These are phyloP conservation scores for Hymenoscyphus occultus DNA, from an alignment of 2,329 filamentous ascomycete species.

Conservation along the genomic window DNA sequence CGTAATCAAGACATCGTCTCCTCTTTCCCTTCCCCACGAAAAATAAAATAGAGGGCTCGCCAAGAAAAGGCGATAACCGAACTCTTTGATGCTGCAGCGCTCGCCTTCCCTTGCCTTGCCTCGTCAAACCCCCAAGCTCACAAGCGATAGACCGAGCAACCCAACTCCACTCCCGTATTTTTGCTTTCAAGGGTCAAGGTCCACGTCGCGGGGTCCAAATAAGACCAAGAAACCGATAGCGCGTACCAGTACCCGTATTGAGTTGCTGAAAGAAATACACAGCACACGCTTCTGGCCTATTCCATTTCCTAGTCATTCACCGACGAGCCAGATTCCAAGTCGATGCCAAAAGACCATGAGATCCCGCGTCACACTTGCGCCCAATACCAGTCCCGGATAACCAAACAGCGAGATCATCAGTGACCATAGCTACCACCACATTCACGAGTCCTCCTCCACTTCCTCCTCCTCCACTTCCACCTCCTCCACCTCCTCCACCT, in stretches of 20 bases:
- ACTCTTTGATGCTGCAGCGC: slow-evolving; percentile 3
- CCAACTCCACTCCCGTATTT: not conserved
- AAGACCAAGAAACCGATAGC: not conserved
- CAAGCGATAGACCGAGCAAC: not conserved
- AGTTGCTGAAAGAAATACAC: not conserved
- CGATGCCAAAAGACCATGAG: slow-evolving; percentile 8
- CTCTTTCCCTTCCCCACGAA: not conserved
- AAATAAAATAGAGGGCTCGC: not conserved
- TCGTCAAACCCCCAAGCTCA: not conserved
- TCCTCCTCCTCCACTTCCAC: not conserved
- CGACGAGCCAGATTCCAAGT: not conserved
- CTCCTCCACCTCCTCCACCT: not conserved
- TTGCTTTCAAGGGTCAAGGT: not conserved
- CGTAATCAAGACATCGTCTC: not conserved
- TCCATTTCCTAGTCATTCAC: not conserved
- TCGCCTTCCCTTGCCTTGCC: not conserved
- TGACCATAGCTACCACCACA: slow-evolving; percentile 4
- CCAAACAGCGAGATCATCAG: slow-evolving; percentile 1
- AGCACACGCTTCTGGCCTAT: not conserved
- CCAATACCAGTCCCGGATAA: not conserved
- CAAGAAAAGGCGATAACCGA: not conserved
- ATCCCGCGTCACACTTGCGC: slow-evolving; percentile 8
- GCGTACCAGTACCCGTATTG: not conserved
- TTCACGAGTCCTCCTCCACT: not conserved
- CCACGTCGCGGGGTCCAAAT: not conserved